Base-by-base conservation (phyloP, 805 yeast species). In the Millerago galiae region DNA sequence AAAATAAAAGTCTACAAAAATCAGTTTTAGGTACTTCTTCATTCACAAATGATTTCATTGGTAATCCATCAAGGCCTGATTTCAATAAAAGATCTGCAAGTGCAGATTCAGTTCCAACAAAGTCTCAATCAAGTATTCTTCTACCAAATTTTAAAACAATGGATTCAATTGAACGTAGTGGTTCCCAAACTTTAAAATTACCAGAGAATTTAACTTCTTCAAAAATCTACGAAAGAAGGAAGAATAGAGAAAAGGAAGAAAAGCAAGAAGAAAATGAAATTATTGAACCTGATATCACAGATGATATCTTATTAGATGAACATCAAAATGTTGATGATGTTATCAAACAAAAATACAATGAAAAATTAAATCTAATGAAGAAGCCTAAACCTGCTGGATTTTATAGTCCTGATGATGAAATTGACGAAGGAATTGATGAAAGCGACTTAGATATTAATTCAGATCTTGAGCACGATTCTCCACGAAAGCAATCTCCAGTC, bases 61-160 rank as follows among this genome's bases (percentile, higher is more conserved):
- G 47, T n/a, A 15, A 29, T n/a, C 32, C 32, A 14, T n/a, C 32
- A n/a, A 29, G 8, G 5, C 16, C 32, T 14, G 9, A 16, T 29
- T 16, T 21, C 24, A 16, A 13, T 13, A 35, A 37, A 11, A 25
- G 15, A 32, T 37, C 37, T 12, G 8, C 41, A 4, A 24, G 14
- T 27, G 17, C 25, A 9, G 36, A 18, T 6, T 28, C 11, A 7
- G 27, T 14, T 17, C 28, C 27, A 18, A 8, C 41, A 5, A 14
- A 4, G 12, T 27, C 35, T 1, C 38, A 40, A 15, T 13, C 38
- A 16, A 34, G 34, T 34, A 8, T 42, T 8, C 13, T n/a, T 17
- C 38, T 56, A 17, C 59, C 61, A 4, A 49, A 51, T 2, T 56
- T 56, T 27, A 54, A 52, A 33, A 46, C 49, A 29, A 39, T 53